Evolutionary conservation across 129 eudicot species (phyloP), one percentile per base, ranked within the genome.

Genomic region (Escallonia rubra): DNA sequence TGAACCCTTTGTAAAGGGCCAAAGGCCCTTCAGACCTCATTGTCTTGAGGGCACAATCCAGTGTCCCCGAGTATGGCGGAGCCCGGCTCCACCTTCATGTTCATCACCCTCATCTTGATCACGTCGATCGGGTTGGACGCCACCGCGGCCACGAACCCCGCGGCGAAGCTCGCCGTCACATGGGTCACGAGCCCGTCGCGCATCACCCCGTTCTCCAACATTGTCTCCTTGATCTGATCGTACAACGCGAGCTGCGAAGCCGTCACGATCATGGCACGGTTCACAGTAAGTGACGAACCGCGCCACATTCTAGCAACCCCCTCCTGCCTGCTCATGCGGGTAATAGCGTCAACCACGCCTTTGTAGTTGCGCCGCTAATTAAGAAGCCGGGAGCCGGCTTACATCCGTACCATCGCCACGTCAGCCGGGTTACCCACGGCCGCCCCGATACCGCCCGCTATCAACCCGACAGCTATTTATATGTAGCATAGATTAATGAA

Each of bases 341-440:
- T 65, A 7, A 89, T 83, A 5, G 96, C 96, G 40, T 89, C 96
- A 13, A 49, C 70, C 0, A 83, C 92, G 51, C 89, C 61, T 61
- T 71, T 78, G 76, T 89, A 89, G 65, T 85, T 85, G 7, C 96
- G 74, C 2, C 90, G 83, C 69, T 89, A n/a, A n/a, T n/a, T n/a
- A 80, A 3, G 67, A 57, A 13, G 45, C 43, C 42, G 96, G 96
- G 56, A 88, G 85, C 65, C 96, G 74, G 96, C 93, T 70, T 83
- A 94, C 96, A 86, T 89, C 42, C 90, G 83, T 5, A 89, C 96
- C 96, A 85, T 89, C 8, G 96, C 91, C 34, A 89, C 87, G 72
- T 89, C 96, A 4, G 96, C 92, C 0, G 96, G 96, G 72, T 89
- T 89, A 0, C 96, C 96, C 3, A 89, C 92, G 51, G 92, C 92